A percentile compares a stretch with the other conserved stretches of the same genome.
phyloP scores from a whole-genome alignment of 768 basidiomycete species.

The Tulasnella sp. region DNA sequence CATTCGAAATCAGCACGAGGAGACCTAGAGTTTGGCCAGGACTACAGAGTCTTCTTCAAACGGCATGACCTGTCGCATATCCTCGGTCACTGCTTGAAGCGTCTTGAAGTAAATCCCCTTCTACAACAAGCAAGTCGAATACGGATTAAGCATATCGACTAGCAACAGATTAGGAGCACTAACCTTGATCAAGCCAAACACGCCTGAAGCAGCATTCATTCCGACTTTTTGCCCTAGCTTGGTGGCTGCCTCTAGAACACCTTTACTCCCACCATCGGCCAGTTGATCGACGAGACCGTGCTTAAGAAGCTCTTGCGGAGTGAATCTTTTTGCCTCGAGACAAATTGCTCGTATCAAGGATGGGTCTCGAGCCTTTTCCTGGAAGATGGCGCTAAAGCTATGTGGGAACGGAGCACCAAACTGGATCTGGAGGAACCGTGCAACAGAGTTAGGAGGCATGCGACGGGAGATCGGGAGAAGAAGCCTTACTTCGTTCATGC shows the following conservation, averaged over 20 bases:
- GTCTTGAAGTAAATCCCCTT: slow-evolving; percentile 11
- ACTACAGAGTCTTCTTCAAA: slow-evolving; percentile 16
- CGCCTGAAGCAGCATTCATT: slow-evolving; percentile 20
- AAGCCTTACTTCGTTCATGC: slow-evolving; percentile 35
- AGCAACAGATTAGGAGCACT: neutral
- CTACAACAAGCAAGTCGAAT: neutral
- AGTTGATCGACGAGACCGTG: slow-evolving; percentile 34
- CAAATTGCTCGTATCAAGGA: slow-evolving; percentile 31
- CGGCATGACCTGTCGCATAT: slow-evolving; percentile 12
- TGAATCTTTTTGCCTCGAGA: slow-evolving; percentile 34
- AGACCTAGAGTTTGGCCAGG: slow-evolving; percentile 9
- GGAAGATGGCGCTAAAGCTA: slow-evolving; percentile 31
- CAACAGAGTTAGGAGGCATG: neutral
- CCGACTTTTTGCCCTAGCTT: slow-evolving; percentile 19
- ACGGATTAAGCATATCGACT: neutral
- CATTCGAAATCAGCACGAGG: neutral
- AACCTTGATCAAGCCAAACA: slow-evolving; percentile 25
- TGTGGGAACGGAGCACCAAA: slow-evolving; percentile 38
- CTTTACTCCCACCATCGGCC: slow-evolving; percentile 26
- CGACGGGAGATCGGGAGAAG: neutral
- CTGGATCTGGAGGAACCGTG: slow-evolving; percentile 25
- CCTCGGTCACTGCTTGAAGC: neutral
- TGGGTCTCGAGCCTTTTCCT: slow-evolving; percentile 29
- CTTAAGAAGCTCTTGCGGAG: slow-evolving; percentile 31
- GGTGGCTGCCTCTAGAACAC: slow-evolving; percentile 22